Conservation (phyloP, 2,329 filamentous ascomycete species). For the Plectosphaerella cucumerina region DNA sequence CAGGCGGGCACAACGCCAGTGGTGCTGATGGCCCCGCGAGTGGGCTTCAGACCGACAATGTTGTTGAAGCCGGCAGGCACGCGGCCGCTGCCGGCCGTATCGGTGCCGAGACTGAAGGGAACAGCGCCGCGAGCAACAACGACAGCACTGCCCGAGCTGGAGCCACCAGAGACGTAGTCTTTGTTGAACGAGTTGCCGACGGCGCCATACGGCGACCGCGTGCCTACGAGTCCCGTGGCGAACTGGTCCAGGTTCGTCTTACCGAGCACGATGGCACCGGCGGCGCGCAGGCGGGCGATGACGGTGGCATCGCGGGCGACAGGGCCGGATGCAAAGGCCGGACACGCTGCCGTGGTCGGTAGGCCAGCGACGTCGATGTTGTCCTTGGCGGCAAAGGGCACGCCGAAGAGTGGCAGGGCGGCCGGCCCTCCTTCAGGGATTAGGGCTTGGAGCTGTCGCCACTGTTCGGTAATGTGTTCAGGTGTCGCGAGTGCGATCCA, state of each 20-base stretch:
- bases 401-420: slow-evolving; percentile 48
- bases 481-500: slow-evolving; percentile 26
- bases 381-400: slow-evolving; percentile 55
- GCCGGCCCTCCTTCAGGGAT: slow-evolving; percentile 31
- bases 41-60: slow-evolving; percentile 47
- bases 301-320: slow-evolving; percentile 40
- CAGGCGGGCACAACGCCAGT: slow-evolving; percentile 51
- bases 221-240: slow-evolving; percentile 58
- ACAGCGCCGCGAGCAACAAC: slow-evolving; percentile 49
- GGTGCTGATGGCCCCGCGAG: slow-evolving; percentile 46
- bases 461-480: slow-evolving; percentile 18
- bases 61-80: slow-evolving; percentile 52
- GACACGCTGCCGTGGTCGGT: slow-evolving; percentile 49
- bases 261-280: slow-evolving; percentile 54
- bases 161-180: slow-evolving; percentile 40
- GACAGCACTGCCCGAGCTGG: slow-evolving; percentile 53
- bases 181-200: slow-evolving; percentile 47
- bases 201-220: slow-evolving; percentile 54
- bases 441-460: slow-evolving; percentile 35
- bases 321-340: slow-evolving; percentile 40
- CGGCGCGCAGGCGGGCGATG: slow-evolving; percentile 42
- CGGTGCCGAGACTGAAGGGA: slow-evolving; percentile 53
- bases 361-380: slow-evolving; percentile 49
- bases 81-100: slow-evolving; percentile 51
- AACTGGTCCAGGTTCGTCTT: slow-evolving; percentile 60